phyloP scores from a whole-genome alignment of 1,284 basidiomycete species.

The Cryptococcus deneoformans region DNA sequence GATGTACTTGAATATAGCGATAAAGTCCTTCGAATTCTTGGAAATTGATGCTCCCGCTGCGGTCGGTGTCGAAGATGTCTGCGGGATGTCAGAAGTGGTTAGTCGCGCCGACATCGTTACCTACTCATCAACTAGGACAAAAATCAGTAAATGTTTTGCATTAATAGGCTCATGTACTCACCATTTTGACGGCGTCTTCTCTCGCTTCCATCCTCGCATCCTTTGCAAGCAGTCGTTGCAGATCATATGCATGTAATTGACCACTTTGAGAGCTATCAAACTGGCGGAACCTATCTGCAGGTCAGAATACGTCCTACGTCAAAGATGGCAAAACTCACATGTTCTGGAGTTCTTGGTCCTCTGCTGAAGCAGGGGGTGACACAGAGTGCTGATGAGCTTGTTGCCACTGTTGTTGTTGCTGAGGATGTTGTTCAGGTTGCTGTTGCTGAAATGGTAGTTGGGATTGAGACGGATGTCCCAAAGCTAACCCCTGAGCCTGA shows the following conservation, averaged over 20 bases:
- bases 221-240: constrained; percentile 42
- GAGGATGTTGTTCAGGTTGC: constrained; percentile 6
- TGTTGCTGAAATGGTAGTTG: constrained; percentile 6
- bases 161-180: constrained; percentile 14
- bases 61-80: constrained; percentile 49
- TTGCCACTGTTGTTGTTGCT: constrained; percentile 13
- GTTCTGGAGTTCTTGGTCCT: constrained; percentile 28
- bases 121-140: constrained; percentile 31
- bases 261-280: constrained; percentile 40
- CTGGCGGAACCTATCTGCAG: constrained; percentile 33
- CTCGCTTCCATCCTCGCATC: constrained; percentile 45
- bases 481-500: neutral
- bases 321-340: constrained; percentile 23
- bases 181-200: constrained; percentile 50
- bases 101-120: neutral
- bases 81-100: neutral
- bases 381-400: constrained; percentile 9
- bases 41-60: constrained; percentile 46
- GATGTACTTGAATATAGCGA: constrained; percentile 42
- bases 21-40: constrained; percentile 49
- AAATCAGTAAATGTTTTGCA: neutral
- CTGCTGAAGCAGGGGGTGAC: constrained; percentile 7
- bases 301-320: neutral
- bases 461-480: neutral
- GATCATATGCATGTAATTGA: constrained; percentile 40